Conservation (phyloP, 2,329 filamentous ascomycete species). For the Ceratocystis harringtonii region DNA sequence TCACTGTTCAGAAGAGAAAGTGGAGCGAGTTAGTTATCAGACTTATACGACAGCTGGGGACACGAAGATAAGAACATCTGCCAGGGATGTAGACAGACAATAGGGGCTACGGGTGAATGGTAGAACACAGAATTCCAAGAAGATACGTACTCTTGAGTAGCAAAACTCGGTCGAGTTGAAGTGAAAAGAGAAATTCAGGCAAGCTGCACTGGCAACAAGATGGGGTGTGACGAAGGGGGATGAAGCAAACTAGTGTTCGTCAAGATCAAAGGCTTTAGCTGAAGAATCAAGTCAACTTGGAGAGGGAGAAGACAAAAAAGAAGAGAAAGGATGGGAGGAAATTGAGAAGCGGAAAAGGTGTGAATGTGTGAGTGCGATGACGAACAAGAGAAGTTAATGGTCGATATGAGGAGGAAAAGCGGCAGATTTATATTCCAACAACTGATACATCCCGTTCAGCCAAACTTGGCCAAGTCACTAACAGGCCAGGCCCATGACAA, state of each 20-base stretch:
- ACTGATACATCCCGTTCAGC: neutral
- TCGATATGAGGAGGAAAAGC: neutral
- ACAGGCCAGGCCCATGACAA: neutral
- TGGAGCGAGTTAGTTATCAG: conserved; percentile 18
- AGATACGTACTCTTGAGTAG: conserved; percentile 8
- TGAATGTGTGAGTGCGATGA: neutral
- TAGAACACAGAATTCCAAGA: neutral
- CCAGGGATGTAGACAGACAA: too few species aligned
- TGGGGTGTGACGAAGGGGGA: neutral
- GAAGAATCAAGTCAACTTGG: neutral
- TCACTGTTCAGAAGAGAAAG: conserved; percentile 46
- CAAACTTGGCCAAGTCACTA: neutral
- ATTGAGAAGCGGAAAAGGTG: neutral
- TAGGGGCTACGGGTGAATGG: neutral
- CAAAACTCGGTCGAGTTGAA: neutral
- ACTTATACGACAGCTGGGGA: conserved; percentile 18
- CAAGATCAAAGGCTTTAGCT: neutral
- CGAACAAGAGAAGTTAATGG: neutral
- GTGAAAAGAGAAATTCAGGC: neutral
- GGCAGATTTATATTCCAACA: conserved; percentile 5
- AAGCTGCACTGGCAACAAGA: neutral
- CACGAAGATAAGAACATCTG: too few species aligned
- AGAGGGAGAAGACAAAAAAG: neutral
- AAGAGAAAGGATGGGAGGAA: neutral
- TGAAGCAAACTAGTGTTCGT: neutral